A percentile compares a stretch with the other conserved stretches of the same genome.
phyloP scores from a whole-genome alignment of 2,329 filamentous ascomycete species.

The Meredithiella fracta region DNA sequence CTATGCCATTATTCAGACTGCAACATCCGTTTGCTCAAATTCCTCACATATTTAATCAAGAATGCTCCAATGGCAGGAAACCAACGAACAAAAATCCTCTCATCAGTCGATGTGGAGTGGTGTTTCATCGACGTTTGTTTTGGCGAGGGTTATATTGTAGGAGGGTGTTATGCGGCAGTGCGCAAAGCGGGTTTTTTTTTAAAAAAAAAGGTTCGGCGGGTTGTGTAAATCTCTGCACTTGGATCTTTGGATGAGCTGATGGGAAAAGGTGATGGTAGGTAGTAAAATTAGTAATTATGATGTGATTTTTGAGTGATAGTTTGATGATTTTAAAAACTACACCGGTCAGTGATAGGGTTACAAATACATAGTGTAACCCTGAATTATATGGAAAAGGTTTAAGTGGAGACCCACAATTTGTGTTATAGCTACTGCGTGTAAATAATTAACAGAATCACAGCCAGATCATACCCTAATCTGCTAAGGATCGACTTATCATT shows the following conservation, averaged over 20 bases:
- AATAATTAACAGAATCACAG: neutral
- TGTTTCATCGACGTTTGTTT: neutral
- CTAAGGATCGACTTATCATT: neutral
- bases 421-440: neutral
- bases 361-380: neutral
- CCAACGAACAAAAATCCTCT: neutral
- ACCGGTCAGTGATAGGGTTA: neutral
- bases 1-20: no score
- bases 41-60: no score
- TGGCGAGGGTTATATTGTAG: neutral
- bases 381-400: neutral
- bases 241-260: neutral
- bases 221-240: neutral
- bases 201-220: neutral
- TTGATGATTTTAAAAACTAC: neutral
- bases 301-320: neutral
- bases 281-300: neutral
- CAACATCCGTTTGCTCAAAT: no score
- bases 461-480: neutral
- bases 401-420: conserved; percentile 2
- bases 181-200: neutral
- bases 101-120: neutral
- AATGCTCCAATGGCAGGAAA: no score
- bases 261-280: neutral
- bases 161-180: neutral